These are phyloP conservation scores for Zygotorulaspora florentina DNA, from an alignment of 805 yeast species.

Conservation along the genomic window DNA sequence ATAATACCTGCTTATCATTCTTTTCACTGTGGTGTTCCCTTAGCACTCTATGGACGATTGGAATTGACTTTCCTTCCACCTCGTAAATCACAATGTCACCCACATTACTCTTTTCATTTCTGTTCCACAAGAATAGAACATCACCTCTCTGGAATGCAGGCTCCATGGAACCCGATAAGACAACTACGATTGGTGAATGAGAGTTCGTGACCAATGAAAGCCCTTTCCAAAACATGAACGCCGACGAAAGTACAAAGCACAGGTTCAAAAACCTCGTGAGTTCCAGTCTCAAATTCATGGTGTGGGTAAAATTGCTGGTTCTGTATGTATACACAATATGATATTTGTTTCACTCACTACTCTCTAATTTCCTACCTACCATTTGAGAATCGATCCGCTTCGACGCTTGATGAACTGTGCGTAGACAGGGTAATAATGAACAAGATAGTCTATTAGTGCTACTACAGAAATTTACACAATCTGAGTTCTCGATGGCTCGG, in stretches of 20 bases:
- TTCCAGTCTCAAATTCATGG: constrained; percentile 60
- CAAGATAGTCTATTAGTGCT: too few species aligned
- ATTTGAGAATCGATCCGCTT: too few species aligned
- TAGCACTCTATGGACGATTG: constrained; percentile 94
- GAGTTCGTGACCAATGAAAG: constrained; percentile 73
- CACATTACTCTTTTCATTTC: constrained; percentile 59
- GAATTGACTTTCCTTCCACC: constrained; percentile 70
- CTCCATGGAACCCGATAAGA: constrained; percentile 97
- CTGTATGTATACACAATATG: too few species aligned
- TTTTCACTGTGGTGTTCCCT: constrained; percentile 65
- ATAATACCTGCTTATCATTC: constrained; percentile 54
- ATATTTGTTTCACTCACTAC: background rate
- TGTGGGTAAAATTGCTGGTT: background rate
- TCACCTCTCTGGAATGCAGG: constrained; percentile 99
- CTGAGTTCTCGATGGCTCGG: too few species aligned
- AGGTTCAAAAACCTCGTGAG: constrained; percentile 64
- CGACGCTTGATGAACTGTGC: too few species aligned
- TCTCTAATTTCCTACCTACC: background rate
- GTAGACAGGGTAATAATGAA: too few species aligned
- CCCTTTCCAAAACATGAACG: constrained; percentile 89
- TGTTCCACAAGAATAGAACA: constrained; percentile 84
- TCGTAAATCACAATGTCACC: constrained; percentile 96
- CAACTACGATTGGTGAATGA: constrained; percentile 93
- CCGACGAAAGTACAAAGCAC: constrained; percentile 77
- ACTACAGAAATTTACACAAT: too few species aligned